Conservation (phyloP, 352 stramenopile species). For the Sclerospora graminicola region DNA sequence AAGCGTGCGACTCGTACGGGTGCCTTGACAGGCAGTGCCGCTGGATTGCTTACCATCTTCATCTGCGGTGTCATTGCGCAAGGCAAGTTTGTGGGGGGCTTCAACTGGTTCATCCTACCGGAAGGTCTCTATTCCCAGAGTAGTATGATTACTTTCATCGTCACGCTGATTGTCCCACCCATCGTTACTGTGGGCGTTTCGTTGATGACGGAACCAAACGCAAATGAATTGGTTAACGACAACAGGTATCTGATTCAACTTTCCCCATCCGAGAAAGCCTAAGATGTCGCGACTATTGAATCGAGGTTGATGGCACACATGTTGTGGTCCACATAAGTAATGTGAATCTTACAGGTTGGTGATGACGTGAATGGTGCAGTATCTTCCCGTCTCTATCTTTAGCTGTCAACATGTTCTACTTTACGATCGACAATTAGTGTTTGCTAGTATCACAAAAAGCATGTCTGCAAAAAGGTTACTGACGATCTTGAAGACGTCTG, state of each 20-base stretch:
- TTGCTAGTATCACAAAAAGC: no score
- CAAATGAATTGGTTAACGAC: constrained; percentile 10
- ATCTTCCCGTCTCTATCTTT: no score
- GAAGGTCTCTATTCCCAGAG: constrained; percentile 65
- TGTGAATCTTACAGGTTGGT: no score
- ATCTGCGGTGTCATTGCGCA: constrained; percentile 43
- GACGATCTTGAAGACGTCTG: no score
- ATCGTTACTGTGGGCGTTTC: constrained; percentile 46
- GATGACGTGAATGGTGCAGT: no score
- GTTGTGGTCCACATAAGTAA: no score
- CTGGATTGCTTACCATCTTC: constrained; percentile 64
- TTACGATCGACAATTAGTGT: no score
- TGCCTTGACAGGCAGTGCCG: constrained; percentile 36
- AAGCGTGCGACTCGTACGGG: constrained; percentile 29
- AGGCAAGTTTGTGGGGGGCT: constrained; percentile 58
- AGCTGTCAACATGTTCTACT: no score
- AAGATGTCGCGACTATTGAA: no score
- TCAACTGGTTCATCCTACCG: constrained; percentile 66
- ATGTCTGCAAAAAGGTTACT: no score
- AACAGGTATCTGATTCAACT: constrained; percentile 17
- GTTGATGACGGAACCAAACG: constrained; percentile 22
- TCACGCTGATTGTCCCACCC: constrained; percentile 51
- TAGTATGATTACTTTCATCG: constrained; percentile 78
- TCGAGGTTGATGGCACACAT: no score
- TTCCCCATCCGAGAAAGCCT: constrained; percentile 11